phyloP scores from a whole-genome alignment of 1,284 basidiomycete genomes.

The Mycena sp. region DNA sequence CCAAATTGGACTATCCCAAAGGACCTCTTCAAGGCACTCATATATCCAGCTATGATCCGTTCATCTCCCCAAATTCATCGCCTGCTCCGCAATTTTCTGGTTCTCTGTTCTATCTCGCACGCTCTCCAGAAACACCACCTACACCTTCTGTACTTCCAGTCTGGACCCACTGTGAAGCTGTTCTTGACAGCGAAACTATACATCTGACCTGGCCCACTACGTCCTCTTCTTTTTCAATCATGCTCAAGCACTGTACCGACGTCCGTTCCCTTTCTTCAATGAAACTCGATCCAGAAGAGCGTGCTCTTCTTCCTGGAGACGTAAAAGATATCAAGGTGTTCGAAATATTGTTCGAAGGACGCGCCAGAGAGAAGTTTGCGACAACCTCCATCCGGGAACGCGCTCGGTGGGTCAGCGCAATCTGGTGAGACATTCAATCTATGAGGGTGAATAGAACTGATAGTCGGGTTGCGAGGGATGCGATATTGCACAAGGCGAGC shows the following conservation, averaged over 20 bases:
- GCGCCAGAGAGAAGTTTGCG: conserved; percentile 66
- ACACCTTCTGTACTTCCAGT: conserved; percentile 45
- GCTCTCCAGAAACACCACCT: conserved; percentile 32
- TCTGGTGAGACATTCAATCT: conserved; percentile 59
- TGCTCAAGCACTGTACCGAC: conserved; percentile 63
- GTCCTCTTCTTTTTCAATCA: conserved; percentile 56
- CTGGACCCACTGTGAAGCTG: conserved; percentile 64
- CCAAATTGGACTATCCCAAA: conserved; percentile 31
- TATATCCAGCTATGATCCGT: conserved; percentile 11
- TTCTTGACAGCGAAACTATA: conserved; percentile 57
- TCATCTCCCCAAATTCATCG: conserved; percentile 12
- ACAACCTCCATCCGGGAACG: conserved; percentile 67
- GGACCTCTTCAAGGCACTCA: conserved; percentile 5
- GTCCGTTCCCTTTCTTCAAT: conserved; percentile 62
- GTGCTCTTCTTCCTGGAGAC: conserved; percentile 49
- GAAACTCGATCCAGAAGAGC: conserved; percentile 55
- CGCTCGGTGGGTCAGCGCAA: conserved; percentile 74
- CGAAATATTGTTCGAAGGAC: conserved; percentile 66
- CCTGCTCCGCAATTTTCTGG: conserved; percentile 37
- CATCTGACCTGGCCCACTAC: conserved; percentile 57
- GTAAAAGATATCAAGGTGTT: conserved; percentile 61
- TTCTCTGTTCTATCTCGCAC: conserved; percentile 61
- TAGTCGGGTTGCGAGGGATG: conserved; percentile 59
- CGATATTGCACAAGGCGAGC: conserved; percentile 49
- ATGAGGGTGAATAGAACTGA: background rate